phyloP scores from a whole-genome alignment of 345 rosid species.

The Salix viminalis region DNA sequence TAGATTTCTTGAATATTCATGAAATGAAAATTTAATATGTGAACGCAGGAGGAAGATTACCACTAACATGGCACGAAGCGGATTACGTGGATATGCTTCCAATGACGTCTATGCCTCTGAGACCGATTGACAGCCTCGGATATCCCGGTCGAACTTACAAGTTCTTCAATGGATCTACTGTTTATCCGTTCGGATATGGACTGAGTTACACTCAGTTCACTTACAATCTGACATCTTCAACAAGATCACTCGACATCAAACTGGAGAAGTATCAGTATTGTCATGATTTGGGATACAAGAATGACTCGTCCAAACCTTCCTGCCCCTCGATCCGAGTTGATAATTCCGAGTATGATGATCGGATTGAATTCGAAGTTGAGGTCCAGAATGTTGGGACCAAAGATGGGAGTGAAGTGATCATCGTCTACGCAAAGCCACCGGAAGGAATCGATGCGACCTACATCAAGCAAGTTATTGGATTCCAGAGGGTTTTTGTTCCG shows the following conservation, averaged over 20 bases:
- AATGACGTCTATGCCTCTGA: slow-evolving; percentile 51
- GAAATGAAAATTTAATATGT: no score
- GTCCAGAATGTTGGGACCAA: background rate
- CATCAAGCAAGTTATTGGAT: slow-evolving; percentile 13
- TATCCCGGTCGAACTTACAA: slow-evolving; percentile 58
- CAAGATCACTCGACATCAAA: background rate
- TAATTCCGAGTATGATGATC: background rate
- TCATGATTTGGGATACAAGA: background rate
- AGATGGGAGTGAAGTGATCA: slow-evolving; percentile 14
- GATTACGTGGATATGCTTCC: slow-evolving; percentile 36
- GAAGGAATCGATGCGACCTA: slow-evolving; percentile 2
- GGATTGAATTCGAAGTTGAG: background rate
- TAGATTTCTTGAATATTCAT: no score
- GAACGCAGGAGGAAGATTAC: slow-evolving; percentile 49
- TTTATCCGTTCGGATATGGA: slow-evolving; percentile 54
- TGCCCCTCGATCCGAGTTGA: slow-evolving; percentile 20
- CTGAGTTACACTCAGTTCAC: slow-evolving; percentile 43
- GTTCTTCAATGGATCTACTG: slow-evolving; percentile 47
- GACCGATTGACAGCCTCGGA: slow-evolving; percentile 37
- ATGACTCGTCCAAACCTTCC: background rate
- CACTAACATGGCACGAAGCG: slow-evolving; percentile 46
- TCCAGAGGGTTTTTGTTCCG: slow-evolving; percentile 10
- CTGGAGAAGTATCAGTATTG: slow-evolving; percentile 24
- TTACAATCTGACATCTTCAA: background rate
- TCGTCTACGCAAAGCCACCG: slow-evolving; percentile 16